Conservation (phyloP, 2,329 filamentous ascomycete genomes). For the Colletotrichum falcatum region DNA sequence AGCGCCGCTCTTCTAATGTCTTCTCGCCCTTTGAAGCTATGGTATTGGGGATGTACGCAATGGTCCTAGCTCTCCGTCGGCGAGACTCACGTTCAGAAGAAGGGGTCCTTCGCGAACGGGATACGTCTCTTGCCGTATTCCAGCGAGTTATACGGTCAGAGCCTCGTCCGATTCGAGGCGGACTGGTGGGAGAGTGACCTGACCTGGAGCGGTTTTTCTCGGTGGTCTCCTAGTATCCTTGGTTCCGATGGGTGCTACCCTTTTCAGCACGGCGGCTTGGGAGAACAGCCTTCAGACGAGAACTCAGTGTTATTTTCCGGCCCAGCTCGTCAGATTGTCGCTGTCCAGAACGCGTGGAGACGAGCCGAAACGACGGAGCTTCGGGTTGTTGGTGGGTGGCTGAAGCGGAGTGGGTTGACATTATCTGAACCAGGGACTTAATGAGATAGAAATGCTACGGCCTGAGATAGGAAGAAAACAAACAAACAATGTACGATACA, state of each 20-base stretch:
- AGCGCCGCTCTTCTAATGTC: slow-evolving; percentile 25
- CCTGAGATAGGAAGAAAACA: slow-evolving; percentile 7
- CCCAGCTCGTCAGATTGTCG: slow-evolving; percentile 1
- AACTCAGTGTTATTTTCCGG: slow-evolving; percentile 49
- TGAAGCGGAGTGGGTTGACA: slow-evolving; percentile 26
- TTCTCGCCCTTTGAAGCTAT: background rate
- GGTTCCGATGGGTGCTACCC: slow-evolving; percentile 59
- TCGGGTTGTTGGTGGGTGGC: slow-evolving; percentile 3
- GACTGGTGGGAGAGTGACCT: slow-evolving; percentile 11
- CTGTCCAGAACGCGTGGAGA: background rate
- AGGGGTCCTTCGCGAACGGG: slow-evolving; percentile 5
- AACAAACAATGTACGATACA: slow-evolving; percentile 24
- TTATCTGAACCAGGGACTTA: background rate
- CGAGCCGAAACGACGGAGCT: slow-evolving; percentile 21
- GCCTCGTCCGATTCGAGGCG: slow-evolving; percentile 29
- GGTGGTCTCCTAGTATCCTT: slow-evolving; percentile 47
- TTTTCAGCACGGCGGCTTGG: slow-evolving; percentile 63
- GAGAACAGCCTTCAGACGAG: slow-evolving; percentile 59
- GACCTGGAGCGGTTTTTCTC: slow-evolving; percentile 36
- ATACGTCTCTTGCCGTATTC: slow-evolving; percentile 51
- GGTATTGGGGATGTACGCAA: background rate
- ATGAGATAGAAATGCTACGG: slow-evolving; percentile 6
- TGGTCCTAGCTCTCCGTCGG: slow-evolving; percentile 1
- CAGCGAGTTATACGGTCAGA: slow-evolving; percentile 51
- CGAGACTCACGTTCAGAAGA: slow-evolving; percentile 15